Percentiles rank a stretch among this genome's conserved stretches.
These are phyloP conservation scores for Magnusiomyces paraingens DNA, from an alignment of 1,139 yeast genomes.

Conservation along the genomic window DNA sequence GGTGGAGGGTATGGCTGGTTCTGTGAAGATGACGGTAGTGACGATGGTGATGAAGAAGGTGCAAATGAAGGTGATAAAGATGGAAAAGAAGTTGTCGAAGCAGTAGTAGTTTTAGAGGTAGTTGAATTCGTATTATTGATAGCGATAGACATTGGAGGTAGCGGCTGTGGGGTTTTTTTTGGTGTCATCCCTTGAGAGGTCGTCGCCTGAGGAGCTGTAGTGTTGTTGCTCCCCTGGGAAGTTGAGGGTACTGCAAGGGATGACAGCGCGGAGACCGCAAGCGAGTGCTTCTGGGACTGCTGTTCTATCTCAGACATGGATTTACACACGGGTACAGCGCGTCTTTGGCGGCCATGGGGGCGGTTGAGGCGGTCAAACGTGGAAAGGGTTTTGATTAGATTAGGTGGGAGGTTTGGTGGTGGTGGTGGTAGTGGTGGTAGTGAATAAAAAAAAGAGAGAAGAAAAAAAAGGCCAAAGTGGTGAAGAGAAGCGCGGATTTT, in stretches of 20 bases:
- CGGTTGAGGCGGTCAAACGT: conserved; percentile 9
- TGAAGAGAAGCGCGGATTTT: conserved; percentile 2
- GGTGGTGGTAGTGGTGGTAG: too few relatives aligned
- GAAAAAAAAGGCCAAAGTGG: conserved; percentile 3
- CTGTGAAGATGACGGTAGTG: not conserved
- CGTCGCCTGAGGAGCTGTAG: conserved; percentile 6
- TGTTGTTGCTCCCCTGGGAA: conserved; percentile 4
- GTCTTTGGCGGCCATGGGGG: conserved; percentile 15
- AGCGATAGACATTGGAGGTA: not conserved
- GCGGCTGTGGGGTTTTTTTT: not conserved
- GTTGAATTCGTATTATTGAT: conserved; percentile 1
- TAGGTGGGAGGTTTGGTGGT: too few relatives aligned
- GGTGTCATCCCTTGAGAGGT: not conserved
- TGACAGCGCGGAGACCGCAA: conserved; percentile 12
- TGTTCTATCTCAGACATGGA: conserved; percentile 18
- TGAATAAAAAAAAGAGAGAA: conserved; percentile 2
- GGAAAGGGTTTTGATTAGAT: conserved; percentile 10
- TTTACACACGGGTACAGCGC: not conserved
- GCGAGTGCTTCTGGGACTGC: conserved; percentile 12
- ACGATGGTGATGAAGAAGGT: not conserved
- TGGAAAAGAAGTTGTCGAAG: conserved; percentile 3
- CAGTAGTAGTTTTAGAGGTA: conserved; percentile 1
- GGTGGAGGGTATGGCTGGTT: not conserved
- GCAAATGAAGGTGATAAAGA: not conserved
- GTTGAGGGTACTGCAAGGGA: conserved; percentile 5